A percentile compares a stretch with the other conserved stretches of the same genome.
These are phyloP conservation scores for Curvularia lunata DNA, from an alignment of 2,329 filamentous ascomycete species.

Conservation along the genomic window DNA sequence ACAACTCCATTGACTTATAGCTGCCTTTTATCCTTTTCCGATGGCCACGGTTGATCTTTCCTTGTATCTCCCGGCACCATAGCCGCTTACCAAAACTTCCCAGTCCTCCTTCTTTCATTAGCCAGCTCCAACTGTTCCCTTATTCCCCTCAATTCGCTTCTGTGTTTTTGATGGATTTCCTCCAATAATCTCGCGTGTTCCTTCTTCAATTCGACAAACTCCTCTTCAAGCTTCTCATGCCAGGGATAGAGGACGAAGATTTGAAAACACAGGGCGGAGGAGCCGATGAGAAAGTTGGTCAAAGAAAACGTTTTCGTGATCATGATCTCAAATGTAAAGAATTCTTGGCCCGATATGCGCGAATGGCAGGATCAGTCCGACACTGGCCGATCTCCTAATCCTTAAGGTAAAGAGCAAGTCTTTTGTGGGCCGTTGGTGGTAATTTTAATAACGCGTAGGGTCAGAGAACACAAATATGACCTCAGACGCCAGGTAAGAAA, in stretches of 20 bases:
- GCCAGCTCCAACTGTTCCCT: conserved; percentile 29
- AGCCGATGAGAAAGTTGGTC: conserved; percentile 70
- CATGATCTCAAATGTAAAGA: conserved; percentile 43
- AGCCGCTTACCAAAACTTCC: conserved; percentile 14
- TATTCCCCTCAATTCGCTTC: conserved; percentile 29
- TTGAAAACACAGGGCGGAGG: conserved; percentile 70
- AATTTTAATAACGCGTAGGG: neutral
- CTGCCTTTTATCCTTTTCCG: neutral
- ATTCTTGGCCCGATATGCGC: neutral
- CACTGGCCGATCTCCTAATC: neutral
- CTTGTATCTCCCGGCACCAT: neutral
- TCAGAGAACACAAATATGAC: neutral
- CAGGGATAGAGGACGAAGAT: conserved; percentile 74
- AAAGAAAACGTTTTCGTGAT: conserved; percentile 62
- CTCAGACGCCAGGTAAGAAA: neutral
- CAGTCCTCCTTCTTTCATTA: conserved; percentile 19
- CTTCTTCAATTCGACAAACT: conserved; percentile 65
- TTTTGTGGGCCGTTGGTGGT: neutral
- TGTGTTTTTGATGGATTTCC: conserved; percentile 28
- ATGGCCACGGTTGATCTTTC: neutral
- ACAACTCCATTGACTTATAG: neutral
- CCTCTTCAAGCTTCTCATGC: conserved; percentile 69
- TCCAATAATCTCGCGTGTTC: conserved; percentile 56
- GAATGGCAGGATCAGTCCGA: neutral
- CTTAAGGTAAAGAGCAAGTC: neutral